phyloP scores from a whole-genome alignment of 1,284 basidiomycete genomes.

The Ustilago trichophora region DNA sequence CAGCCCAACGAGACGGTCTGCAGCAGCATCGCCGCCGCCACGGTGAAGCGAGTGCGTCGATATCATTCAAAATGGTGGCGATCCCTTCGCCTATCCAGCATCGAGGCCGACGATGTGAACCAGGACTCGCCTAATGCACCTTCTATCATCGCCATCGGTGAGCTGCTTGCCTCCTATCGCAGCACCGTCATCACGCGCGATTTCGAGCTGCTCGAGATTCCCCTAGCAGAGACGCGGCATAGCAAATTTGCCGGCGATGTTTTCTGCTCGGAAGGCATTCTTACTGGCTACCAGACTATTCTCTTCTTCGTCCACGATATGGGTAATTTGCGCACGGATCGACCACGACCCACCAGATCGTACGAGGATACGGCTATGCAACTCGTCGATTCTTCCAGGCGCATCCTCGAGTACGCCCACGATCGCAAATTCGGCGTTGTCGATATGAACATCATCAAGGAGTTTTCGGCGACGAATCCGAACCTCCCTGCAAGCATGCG shows the following conservation, averaged over 20 bases:
- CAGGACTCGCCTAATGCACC: slow-evolving; percentile 6
- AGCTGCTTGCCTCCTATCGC: slow-evolving; percentile 83
- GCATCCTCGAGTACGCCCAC: slow-evolving; percentile 80
- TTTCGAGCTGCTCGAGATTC: slow-evolving; percentile 81
- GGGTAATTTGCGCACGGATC: slow-evolving; percentile 44
- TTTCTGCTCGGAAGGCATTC: slow-evolving; percentile 78
- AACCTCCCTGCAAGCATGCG: neutral
- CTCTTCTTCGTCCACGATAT: slow-evolving; percentile 60
- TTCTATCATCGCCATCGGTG: slow-evolving; percentile 67
- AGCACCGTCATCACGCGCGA: slow-evolving; percentile 78
- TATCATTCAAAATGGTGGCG: slow-evolving; percentile 93
- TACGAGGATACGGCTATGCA: slow-evolving; percentile 1
- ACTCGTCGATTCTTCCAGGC: slow-evolving; percentile 79
- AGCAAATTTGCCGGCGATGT: slow-evolving; percentile 80
- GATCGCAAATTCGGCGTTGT: slow-evolving; percentile 77
- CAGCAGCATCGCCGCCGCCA: slow-evolving; percentile 75
- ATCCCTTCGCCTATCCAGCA: slow-evolving; percentile 69
- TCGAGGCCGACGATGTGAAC: slow-evolving; percentile 30
- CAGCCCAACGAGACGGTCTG: slow-evolving; percentile 69
- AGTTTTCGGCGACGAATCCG: slow-evolving; percentile 69
- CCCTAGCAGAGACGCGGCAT: slow-evolving; percentile 77
- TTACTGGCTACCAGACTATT: slow-evolving; percentile 48
- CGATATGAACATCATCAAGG: slow-evolving; percentile 85
- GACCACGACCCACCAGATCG: neutral
- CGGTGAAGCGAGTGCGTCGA: slow-evolving; percentile 83